A percentile compares a stretch with the other conserved stretches of the same genome.
Evolutionary conservation across 306 rosid genomes (phyloP).

Genomic region (Ammopiptanthus mongolicus): DNA sequence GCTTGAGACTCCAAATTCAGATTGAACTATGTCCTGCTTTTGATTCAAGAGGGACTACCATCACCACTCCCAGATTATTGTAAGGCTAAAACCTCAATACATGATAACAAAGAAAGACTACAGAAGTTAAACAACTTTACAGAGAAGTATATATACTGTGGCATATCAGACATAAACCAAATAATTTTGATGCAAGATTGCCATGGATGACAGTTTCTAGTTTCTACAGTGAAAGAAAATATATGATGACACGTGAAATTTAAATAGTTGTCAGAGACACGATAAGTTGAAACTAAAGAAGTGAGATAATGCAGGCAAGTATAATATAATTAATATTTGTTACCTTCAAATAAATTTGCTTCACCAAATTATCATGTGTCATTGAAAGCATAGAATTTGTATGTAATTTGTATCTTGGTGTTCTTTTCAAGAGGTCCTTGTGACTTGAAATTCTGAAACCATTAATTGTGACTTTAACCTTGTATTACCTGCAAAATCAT

Average conservation of each 20-base stretch:
- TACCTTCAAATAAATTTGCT: conserved; percentile 26
- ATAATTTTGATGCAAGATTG: neutral
- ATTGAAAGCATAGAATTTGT: conserved; percentile 22
- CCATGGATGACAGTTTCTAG: neutral
- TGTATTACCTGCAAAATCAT: neutral
- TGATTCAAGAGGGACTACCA: conserved; percentile 39
- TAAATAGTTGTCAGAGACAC: neutral
- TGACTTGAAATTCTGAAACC: conserved; percentile 1
- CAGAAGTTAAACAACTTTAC: neutral
- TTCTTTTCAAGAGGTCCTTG: neutral
- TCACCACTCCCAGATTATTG: conserved; percentile 42
- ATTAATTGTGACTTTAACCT: neutral
- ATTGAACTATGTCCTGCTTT: conserved; percentile 1
- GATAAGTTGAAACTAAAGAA: neutral
- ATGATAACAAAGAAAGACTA: neutral
- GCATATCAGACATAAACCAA: neutral
- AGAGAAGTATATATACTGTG: no score
- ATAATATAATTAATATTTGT: neutral
- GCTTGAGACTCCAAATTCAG: no score
- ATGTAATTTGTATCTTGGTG: neutral
- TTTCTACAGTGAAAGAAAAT: neutral
- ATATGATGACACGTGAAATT: neutral
- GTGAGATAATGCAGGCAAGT: neutral
- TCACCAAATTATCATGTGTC: conserved; percentile 40
- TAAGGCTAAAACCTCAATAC: conserved; percentile 13